phyloP scores from a whole-genome alignment of 2,329 filamentous ascomycete species.

The Sclerotinia borealis region DNA sequence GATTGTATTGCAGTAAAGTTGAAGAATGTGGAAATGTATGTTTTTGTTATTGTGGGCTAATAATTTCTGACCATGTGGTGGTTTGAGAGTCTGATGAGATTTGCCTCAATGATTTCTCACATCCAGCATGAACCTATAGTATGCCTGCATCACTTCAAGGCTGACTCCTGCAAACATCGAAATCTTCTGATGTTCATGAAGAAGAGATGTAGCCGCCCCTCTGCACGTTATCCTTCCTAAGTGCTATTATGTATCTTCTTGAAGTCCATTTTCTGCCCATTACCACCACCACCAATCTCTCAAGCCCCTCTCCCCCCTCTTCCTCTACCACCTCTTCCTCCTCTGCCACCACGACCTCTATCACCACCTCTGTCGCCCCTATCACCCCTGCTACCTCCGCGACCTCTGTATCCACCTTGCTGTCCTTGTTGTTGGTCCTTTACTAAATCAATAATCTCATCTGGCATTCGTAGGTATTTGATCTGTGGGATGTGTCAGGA shows the following conservation, averaged over 20 bases:
- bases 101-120: background rate
- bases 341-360: conserved; percentile 30
- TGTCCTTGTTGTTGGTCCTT: conserved; percentile 69
- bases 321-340: conserved; percentile 22
- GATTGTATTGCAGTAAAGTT: too few species aligned
- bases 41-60: background rate
- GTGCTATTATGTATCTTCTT: conserved; percentile 1
- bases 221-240: background rate
- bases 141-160: conserved; percentile 2
- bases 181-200: background rate
- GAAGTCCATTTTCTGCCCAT: conserved; percentile 1
- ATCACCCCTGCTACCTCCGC: conserved; percentile 54
- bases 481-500: conserved; percentile 48
- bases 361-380: conserved; percentile 40
- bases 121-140: background rate
- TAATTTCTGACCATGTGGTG: background rate
- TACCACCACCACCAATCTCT: conserved; percentile 4
- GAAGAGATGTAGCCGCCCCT: background rate
- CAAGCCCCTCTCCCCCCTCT: conserved; percentile 20
- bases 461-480: conserved; percentile 93
- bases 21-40: background rate
- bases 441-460: conserved; percentile 91
- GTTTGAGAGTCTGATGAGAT: background rate
- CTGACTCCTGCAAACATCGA: background rate
- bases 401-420: conserved; percentile 52